Evolutionary conservation across 345 rosid species (phyloP).

Genomic region (Melastoma malabathricum): DNA sequence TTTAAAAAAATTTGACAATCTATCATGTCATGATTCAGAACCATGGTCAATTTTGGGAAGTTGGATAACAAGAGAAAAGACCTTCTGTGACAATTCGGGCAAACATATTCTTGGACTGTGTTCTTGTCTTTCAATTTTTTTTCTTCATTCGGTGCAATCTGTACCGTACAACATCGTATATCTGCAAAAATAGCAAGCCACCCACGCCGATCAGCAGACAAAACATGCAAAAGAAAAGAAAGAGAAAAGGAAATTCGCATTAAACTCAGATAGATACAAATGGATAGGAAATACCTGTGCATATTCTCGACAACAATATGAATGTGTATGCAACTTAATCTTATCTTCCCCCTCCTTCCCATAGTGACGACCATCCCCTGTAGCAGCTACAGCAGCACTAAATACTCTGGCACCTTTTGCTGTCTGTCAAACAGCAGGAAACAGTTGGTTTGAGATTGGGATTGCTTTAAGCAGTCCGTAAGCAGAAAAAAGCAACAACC

Average conservation of each 20-base stretch:
- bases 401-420: slow-evolving; percentile 72
- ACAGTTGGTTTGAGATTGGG: not conserved
- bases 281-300: slow-evolving; percentile 37
- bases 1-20: slow-evolving; percentile 5
- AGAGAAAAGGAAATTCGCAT: not conserved
- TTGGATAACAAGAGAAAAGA: slow-evolving; percentile 7
- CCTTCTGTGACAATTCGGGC: slow-evolving; percentile 85
- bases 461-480: no score
- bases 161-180: slow-evolving; percentile 65
- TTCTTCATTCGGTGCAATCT: slow-evolving; percentile 65
- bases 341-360: slow-evolving; percentile 69
- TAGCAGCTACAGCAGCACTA: slow-evolving; percentile 72
- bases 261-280: not conserved
- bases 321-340: slow-evolving; percentile 72
- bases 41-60: not conserved
- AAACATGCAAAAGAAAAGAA: not conserved
- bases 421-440: slow-evolving; percentile 34
- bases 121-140: slow-evolving; percentile 69
- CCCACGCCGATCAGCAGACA: not conserved
- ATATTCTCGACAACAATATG: slow-evolving; percentile 88
- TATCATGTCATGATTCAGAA: not conserved
- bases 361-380: slow-evolving; percentile 29
- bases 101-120: slow-evolving; percentile 78
- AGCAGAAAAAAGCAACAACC: no score
- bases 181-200: slow-evolving; percentile 29